A percentile compares a stretch with the other conserved stretches of the same genome.
These are phyloP conservation scores for Candida railenensis DNA, from an alignment of 805 yeast species.

Conservation along the genomic window DNA sequence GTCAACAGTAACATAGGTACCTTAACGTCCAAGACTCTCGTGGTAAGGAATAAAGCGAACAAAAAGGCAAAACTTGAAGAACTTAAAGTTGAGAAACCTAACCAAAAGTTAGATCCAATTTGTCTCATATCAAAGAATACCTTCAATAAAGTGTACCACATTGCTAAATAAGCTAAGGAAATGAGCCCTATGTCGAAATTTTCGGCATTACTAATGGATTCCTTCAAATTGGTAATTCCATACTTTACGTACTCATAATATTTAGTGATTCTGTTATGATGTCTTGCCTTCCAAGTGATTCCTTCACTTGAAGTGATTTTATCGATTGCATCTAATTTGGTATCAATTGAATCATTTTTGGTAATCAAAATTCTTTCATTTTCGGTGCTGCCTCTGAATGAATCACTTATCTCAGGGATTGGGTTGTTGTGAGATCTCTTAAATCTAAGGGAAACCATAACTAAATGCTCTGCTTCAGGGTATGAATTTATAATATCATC, in stretches of 20 bases:
- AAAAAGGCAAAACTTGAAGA: slow-evolving; percentile 83
- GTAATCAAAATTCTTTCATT: slow-evolving; percentile 44
- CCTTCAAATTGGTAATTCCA: slow-evolving; percentile 38
- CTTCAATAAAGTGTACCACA: slow-evolving; percentile 78
- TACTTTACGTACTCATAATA: slow-evolving; percentile 52
- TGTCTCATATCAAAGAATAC: slow-evolving; percentile 74
- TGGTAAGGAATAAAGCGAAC: slow-evolving; percentile 65
- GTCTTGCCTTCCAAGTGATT: slow-evolving; percentile 58
- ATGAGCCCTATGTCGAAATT: slow-evolving; percentile 81
- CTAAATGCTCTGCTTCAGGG: slow-evolving; percentile 45
- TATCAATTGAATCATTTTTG: slow-evolving; percentile 24
- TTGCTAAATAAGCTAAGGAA: slow-evolving; percentile 77
- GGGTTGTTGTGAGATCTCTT: slow-evolving; percentile 47
- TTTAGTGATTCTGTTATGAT: slow-evolving; percentile 53
- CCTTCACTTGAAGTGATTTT: slow-evolving; percentile 23
- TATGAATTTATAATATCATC: slow-evolving; percentile 20
- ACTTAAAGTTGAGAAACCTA: slow-evolving; percentile 74
- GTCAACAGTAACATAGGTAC: slow-evolving; percentile 74
- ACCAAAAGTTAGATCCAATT: slow-evolving; percentile 84
- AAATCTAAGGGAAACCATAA: slow-evolving; percentile 59
- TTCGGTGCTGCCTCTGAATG: slow-evolving; percentile 35
- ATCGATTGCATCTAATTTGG: slow-evolving; percentile 21
- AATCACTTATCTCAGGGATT: slow-evolving; percentile 20
- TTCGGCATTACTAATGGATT: slow-evolving; percentile 68
- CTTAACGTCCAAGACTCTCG: slow-evolving; percentile 52